phyloP scores from a whole-genome alignment of 805 yeast genomes.

The Candida sphagnicola region DNA sequence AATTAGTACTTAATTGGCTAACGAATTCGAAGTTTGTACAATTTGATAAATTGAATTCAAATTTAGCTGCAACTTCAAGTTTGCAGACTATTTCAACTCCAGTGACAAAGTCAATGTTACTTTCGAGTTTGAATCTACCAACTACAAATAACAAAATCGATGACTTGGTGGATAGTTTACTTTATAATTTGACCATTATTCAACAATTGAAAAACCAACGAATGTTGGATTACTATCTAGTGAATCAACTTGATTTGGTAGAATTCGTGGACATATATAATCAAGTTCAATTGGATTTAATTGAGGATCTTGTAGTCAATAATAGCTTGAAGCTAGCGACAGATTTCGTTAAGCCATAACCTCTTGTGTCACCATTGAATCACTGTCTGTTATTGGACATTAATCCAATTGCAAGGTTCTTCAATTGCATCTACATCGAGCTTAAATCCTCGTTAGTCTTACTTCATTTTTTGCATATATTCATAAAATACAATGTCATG shows the following conservation, averaged over 20 bases:
- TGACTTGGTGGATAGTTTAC: slow-evolving; percentile 38
- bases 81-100: slow-evolving; percentile 5
- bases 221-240: slow-evolving; percentile 12
- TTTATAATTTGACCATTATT: slow-evolving; percentile 29
- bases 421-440: no score
- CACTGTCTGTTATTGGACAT: no score
- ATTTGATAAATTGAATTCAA: slow-evolving; percentile 2
- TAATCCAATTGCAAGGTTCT: neutral
- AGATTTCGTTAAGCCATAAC: neutral
- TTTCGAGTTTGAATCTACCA: slow-evolving; percentile 7
- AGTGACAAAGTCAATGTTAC: slow-evolving; percentile 5
- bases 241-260: slow-evolving; percentile 15
- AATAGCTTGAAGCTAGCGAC: slow-evolving; percentile 8
- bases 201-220: slow-evolving; percentile 17
- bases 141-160: slow-evolving; percentile 25
- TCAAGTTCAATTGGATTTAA: slow-evolving; percentile 13
- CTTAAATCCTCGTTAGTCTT: no score
- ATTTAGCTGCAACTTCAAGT: neutral
- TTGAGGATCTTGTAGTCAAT: slow-evolving; percentile 11
- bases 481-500: neutral
- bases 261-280: slow-evolving; percentile 21
- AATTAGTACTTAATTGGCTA: slow-evolving; percentile 10
- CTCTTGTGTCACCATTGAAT: no score
- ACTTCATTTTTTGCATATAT: neutral
- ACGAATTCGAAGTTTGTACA: neutral